These are phyloP conservation scores for Yamadazyma dendronema DNA, from an alignment of 1,139 yeast genomes.

Conservation along the genomic window DNA sequence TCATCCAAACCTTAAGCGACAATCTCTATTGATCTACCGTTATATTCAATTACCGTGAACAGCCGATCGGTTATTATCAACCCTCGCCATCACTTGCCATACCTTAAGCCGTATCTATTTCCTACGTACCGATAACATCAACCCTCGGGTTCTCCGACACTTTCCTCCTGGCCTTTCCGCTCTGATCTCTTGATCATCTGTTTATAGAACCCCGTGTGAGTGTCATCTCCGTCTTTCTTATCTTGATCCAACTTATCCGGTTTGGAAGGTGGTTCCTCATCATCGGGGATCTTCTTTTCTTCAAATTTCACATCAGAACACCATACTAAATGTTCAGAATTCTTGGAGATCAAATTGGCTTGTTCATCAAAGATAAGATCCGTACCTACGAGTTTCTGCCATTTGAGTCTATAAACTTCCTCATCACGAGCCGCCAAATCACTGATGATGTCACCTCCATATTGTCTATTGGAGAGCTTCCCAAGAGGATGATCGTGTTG, in stretches of 20 bases:
- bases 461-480: constrained; percentile 30
- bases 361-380: constrained; percentile 65
- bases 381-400: constrained; percentile 82
- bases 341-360: constrained; percentile 50
- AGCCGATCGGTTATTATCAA: not conserved
- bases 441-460: constrained; percentile 19
- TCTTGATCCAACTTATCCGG: too few relatives aligned
- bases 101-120: not conserved
- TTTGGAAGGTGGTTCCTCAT: not conserved
- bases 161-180: not conserved
- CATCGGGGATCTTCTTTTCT: constrained; percentile 12
- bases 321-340: constrained; percentile 39
- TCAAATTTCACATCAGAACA: constrained; percentile 27
- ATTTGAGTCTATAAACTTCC: constrained; percentile 65
- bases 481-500: constrained; percentile 34
- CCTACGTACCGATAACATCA: too few relatives aligned
- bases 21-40: too few relatives aligned
- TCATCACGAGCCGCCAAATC: constrained; percentile 39
- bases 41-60: not conserved
- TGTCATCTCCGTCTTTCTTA: constrained; percentile 5
- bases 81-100: not conserved
- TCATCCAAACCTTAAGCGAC: not conserved
- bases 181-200: constrained; percentile 6
- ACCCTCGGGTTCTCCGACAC: too few relatives aligned
- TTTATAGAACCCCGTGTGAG: constrained; percentile 9